Percentiles rank a stretch among this genome's conserved stretches.
These are phyloP conservation scores for Tuber brumale DNA, from an alignment of 495 filamentous ascomycete species.

Conservation along the genomic window DNA sequence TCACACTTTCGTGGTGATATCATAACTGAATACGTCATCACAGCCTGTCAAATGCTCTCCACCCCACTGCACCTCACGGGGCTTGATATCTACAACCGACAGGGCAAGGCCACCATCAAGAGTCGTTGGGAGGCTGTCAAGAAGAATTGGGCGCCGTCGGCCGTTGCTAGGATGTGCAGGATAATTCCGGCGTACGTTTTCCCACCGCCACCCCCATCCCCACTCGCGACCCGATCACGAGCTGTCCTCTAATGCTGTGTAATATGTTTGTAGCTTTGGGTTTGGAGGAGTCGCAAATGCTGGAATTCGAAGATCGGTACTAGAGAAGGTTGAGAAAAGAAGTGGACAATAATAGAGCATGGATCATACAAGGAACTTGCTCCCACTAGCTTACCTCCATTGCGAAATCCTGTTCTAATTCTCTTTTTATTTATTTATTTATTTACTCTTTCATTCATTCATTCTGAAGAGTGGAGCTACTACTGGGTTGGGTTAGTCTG, in stretches of 20 bases:
- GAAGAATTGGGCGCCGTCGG: constrained; percentile 71
- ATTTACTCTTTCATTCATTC: constrained; percentile 9
- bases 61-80: constrained; percentile 87
- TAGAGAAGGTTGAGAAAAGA: constrained; percentile 49
- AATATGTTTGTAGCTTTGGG: constrained; percentile 54
- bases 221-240: background rate
- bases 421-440: background rate
- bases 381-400: background rate
- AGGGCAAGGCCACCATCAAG: constrained; percentile 46
- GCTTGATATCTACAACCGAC: constrained; percentile 79
- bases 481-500: background rate
- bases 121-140: constrained; percentile 60
- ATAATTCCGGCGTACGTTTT: constrained; percentile 67
- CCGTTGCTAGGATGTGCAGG: constrained; percentile 73
- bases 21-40: background rate
- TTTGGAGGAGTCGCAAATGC: constrained; percentile 85
- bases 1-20: constrained; percentile 58
- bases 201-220: background rate
- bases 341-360: background rate
- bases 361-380: background rate
- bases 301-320: constrained; percentile 57
- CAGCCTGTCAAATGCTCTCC: constrained; percentile 62
- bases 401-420: background rate
- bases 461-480: constrained; percentile 1
- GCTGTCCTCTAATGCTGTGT: constrained; percentile 4